Base-by-base conservation (phyloP, 805 yeast species). In the Wickerhamomyces subpelliculosus region DNA sequence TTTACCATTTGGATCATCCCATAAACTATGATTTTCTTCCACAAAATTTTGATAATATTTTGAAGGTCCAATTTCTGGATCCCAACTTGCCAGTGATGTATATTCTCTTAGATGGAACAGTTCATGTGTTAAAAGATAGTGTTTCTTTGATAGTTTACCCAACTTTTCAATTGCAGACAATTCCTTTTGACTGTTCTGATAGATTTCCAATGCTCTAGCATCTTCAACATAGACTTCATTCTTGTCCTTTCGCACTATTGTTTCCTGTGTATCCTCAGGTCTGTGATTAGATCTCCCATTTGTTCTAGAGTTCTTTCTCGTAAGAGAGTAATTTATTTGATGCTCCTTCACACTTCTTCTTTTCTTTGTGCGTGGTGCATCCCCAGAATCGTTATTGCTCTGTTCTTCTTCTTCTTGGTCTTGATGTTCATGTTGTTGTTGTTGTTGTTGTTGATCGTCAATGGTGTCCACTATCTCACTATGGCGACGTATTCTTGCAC, bases 71-170 rank as follows among this genome's bases (percentile, higher is more conserved):
- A 65, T 63, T 13, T 55, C 49, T 0, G 88, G 88, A 45, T 80
- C 72, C 72, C 79, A 83, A 16, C 73, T 75, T 0, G 70, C 73
- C 31, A 81, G 54, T 1, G 85, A 76, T 17, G 77, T 74, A 52
- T 71, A 82, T 46, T 78, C 75, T 40, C 68, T 61, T 21, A 83
- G 57, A 51, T 82, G 86, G 48, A 75, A 81, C 16, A 82, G 58
- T 51, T 83, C 88, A 43, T 77, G 75, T 0, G 75, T 63, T 20
- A 73, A 55, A 5, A 72, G 37, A 36, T 72, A 73, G 53, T 73
- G 75, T 27, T 67, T 60, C 13, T 70, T 57, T 27, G 69, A 55
- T 38, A 76, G 43, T 6, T 68, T 62, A 1, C 73, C 70, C 40
- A 77, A 46, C 32, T 56, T 58, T 19, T 64, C 58, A 35, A 58